phyloP scores from a whole-genome alignment of 1,284 basidiomycete species.

The Ustilago curta region DNA sequence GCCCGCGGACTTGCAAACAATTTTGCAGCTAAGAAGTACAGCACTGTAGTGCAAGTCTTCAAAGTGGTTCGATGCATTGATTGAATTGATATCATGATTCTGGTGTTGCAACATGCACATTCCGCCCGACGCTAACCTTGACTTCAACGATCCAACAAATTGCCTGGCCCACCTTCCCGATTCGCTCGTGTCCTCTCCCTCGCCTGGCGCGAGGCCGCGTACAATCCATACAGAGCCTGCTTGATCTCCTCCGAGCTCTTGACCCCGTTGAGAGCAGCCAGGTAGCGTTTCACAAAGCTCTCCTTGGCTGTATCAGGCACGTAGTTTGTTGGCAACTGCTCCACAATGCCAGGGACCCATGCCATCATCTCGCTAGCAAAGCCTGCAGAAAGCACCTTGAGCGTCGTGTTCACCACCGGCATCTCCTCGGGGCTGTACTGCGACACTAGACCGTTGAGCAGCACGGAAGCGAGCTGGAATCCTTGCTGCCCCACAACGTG shows the following conservation, averaged over 20 bases:
- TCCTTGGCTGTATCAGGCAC: conserved; percentile 79
- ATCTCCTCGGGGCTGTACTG: conserved; percentile 86
- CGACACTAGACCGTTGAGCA: conserved; percentile 80
- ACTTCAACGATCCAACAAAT: conserved; percentile 33
- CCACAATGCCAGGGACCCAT: conserved; percentile 81
- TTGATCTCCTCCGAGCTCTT: conserved; percentile 52
- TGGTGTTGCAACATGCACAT: background rate
- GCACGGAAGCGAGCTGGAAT: conserved; percentile 77
- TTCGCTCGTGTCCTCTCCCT: conserved; percentile 51
- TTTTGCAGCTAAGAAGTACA: too few species aligned
- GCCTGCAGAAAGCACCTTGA: conserved; percentile 77
- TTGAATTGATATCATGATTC: too few species aligned
- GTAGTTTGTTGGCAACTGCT: conserved; percentile 77
- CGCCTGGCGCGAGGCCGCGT: conserved; percentile 58
- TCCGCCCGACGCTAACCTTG: background rate
- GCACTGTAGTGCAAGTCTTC: too few species aligned
- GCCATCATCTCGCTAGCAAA: conserved; percentile 78
- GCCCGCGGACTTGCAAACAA: too few species aligned
- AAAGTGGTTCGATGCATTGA: too few species aligned
- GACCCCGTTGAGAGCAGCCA: conserved; percentile 20
- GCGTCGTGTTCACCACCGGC: conserved; percentile 80
- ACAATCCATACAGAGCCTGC: conserved; percentile 51
- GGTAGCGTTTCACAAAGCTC: conserved; percentile 75
- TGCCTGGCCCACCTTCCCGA: conserved; percentile 22
- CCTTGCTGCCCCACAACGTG: conserved; percentile 81